These are phyloP conservation scores for Fusarium ambrosium DNA, from an alignment of 2,329 filamentous ascomycete genomes.

Conservation along the genomic window DNA sequence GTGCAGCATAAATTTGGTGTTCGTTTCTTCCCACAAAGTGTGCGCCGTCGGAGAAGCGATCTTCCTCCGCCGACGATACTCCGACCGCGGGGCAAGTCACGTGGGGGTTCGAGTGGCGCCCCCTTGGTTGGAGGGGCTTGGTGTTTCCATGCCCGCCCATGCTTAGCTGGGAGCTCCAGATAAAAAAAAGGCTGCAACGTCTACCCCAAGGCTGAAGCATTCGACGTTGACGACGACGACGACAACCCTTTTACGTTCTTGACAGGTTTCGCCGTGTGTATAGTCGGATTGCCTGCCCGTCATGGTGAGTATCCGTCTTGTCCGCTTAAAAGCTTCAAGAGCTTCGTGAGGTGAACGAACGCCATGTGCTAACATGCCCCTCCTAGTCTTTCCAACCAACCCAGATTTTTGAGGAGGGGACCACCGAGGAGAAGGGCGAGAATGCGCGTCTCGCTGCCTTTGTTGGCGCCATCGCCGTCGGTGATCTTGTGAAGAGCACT, in stretches of 20 bases:
- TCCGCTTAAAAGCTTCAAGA: background rate
- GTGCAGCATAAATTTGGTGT: slow-evolving; percentile 56
- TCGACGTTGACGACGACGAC: slow-evolving; percentile 43
- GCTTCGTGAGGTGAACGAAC: background rate
- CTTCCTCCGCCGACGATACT: slow-evolving; percentile 51
- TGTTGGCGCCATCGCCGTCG: slow-evolving; percentile 97
- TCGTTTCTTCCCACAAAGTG: slow-evolving; percentile 56
- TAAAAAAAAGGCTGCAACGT: slow-evolving; percentile 49
- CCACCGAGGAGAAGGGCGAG: slow-evolving; percentile 97
- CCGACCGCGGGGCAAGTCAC: slow-evolving; percentile 58
- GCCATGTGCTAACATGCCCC: slow-evolving; percentile 46
- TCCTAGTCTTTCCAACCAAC: slow-evolving; percentile 82
- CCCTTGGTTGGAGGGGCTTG: slow-evolving; percentile 46
- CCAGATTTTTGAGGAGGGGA: slow-evolving; percentile 98
- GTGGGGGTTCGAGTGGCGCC: slow-evolving; percentile 44
- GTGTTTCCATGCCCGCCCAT: slow-evolving; percentile 34
- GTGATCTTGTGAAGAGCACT: slow-evolving; percentile 97
- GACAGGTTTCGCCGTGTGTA: slow-evolving; percentile 43
- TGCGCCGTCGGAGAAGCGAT: slow-evolving; percentile 58
- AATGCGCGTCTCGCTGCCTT: slow-evolving; percentile 99
- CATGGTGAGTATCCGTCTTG: slow-evolving; percentile 43
- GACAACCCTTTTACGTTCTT: slow-evolving; percentile 36
- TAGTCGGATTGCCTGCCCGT: slow-evolving; percentile 35
- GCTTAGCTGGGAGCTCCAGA: slow-evolving; percentile 45
- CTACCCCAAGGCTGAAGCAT: slow-evolving; percentile 49